Base-by-base conservation (phyloP, 257 asterid genomes). In the Solanum pennellii region DNA sequence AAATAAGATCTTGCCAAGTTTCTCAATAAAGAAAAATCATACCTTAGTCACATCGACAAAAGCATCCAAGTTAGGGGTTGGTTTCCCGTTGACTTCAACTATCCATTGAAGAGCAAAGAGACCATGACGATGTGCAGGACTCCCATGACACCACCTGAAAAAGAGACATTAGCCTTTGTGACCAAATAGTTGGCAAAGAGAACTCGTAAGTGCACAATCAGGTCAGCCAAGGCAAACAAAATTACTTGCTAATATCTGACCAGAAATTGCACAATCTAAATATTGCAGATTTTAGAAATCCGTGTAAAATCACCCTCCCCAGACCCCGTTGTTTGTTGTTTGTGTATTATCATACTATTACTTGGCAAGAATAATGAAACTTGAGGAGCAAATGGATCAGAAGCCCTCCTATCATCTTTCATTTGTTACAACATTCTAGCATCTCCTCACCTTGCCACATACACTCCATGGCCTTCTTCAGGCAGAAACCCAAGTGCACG, bases 401-500 rank as follows among this genome's bases (percentile, higher is more conserved):
- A 80, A 80, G 16, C 44, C 18, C 68, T 47, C 68, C 44, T 18
- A 20, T 47, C 68, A 79, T 80, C 42, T 80, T 47, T 16, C 41
- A 47, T 47, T 47, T 29, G 10, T 16, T 47, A 80, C 42, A 77
- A 3, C 44, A 47, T 45, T 79, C 42, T 80, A 80, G 84, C 65
- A 49, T 80, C 44, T 49, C 73, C 91, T 90, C 90, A 94, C 99
- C 99, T 93, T 41, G 99, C 94, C 87, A 96, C 99, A 88, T 97
- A 97, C 33, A 97, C 99, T 3, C 99, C 99, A 85, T 96, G 99
- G 80, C 99, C 99, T 91, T 97, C 98, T 87, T 93, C 95, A 45
- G 99, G 99, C 86, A 96, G 93, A 92, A 92, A 97, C 82, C 99
- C 99, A 89, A 97, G 99, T 87, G 99, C 99, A 89, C 99, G 97